Percentiles rank a stretch among this genome's conserved stretches.
Evolutionary conservation across 129 eudicot genomes (phyloP).

Genomic region (Arctium minus): DNA sequence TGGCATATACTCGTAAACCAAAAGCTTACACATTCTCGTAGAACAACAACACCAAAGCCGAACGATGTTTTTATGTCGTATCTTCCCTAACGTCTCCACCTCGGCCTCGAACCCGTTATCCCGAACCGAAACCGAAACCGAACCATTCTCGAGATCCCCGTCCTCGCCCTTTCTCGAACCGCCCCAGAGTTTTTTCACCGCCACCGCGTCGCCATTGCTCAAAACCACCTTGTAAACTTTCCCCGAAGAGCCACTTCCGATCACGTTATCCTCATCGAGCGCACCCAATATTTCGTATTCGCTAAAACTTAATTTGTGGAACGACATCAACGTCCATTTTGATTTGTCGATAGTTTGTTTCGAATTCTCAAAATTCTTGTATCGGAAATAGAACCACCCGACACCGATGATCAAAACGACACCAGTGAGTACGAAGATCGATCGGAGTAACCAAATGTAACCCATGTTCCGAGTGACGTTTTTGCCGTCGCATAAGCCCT

Average conservation of each 20-base stretch:
- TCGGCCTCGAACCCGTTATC: conserved; percentile 83
- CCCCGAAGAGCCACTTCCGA: conserved; percentile 89
- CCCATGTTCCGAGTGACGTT: conserved; percentile 39
- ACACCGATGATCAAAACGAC: conserved; percentile 54
- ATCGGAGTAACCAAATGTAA: conserved; percentile 57
- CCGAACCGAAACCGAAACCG: background rate
- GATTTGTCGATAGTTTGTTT: conserved; percentile 55
- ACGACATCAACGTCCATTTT: conserved; percentile 91
- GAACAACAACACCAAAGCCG: conserved; percentile 90
- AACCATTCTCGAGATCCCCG: conserved; percentile 54
- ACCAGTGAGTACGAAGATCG: conserved; percentile 61
- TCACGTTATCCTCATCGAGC: conserved; percentile 80
- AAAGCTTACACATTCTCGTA: conserved; percentile 66
- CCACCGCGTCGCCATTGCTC: conserved; percentile 75
- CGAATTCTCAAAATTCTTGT: conserved; percentile 38
- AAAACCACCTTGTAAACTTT: conserved; percentile 85
- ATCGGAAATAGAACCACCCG: conserved; percentile 60
- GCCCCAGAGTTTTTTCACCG: conserved; percentile 88
- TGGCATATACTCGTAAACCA: conserved; percentile 94
- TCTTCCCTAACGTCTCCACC: conserved; percentile 86
- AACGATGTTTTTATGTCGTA: conserved; percentile 86
- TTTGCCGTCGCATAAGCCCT: conserved; percentile 64
- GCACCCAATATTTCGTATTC: conserved; percentile 78
- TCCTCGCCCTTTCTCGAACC: conserved; percentile 45
- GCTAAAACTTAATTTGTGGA: conserved; percentile 75